Evolutionary conservation across 345 rosid genomes (phyloP).

Genomic region (Citropsis articulata): DNA sequence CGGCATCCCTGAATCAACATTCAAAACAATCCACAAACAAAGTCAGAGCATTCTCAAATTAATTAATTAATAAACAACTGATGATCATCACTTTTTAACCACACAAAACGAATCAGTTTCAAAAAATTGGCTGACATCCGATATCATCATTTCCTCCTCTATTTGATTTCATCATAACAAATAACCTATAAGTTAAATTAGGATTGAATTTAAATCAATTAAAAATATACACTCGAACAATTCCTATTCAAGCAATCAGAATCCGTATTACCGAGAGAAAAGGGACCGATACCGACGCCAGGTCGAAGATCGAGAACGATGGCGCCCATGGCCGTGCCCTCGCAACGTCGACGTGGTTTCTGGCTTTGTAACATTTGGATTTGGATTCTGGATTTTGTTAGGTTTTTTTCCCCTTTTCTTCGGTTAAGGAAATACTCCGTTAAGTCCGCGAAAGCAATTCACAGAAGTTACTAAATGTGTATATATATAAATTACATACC

Average conservation of each 20-base stretch:
- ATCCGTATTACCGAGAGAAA: constrained; percentile 61
- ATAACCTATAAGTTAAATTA: background rate
- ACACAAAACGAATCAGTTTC: background rate
- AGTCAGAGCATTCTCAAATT: background rate
- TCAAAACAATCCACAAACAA: constrained; percentile 7
- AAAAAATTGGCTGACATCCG: background rate
- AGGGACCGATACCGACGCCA: constrained; percentile 88
- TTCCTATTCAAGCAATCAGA: background rate
- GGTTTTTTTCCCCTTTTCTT: background rate
- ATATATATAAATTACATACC: too few species aligned
- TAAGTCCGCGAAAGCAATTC: background rate
- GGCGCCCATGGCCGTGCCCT: constrained; percentile 98
- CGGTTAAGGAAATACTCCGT: background rate
- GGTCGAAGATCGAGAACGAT: constrained; percentile 94
- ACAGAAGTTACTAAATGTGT: background rate
- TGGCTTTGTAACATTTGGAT: constrained; percentile 38
- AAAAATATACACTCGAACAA: background rate
- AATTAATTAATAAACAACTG: background rate
- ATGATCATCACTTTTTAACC: background rate
- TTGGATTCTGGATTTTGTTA: background rate
- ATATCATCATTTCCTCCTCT: background rate
- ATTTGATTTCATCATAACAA: background rate
- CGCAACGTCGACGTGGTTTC: constrained; percentile 77
- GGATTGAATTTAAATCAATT: background rate
- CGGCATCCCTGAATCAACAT: constrained; percentile 71